A percentile compares a stretch with the other conserved stretches of the same genome.
Conservation (phyloP, 2,329 filamentous ascomycete genomes). For the Thielaviopsis musarum region DNA sequence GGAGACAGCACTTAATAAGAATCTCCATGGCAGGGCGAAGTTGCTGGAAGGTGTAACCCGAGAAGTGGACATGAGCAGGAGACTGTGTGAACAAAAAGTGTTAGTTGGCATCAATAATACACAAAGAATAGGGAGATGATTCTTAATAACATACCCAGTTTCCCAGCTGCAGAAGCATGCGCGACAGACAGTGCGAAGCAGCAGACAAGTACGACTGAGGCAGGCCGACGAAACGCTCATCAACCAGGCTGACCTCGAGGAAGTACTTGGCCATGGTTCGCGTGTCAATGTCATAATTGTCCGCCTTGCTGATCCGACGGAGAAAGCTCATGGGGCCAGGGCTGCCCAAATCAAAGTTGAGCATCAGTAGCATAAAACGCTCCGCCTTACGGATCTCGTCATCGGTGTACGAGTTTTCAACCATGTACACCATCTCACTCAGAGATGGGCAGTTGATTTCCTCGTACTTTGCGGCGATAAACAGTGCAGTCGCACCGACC, state of each 20-base stretch:
- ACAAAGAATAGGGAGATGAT: neutral
- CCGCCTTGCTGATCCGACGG: slow-evolving; percentile 90
- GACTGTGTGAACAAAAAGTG: slow-evolving; percentile 34
- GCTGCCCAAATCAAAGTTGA: slow-evolving; percentile 90
- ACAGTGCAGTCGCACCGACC: slow-evolving; percentile 87
- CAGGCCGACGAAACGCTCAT: slow-evolving; percentile 86
- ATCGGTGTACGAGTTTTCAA: slow-evolving; percentile 72
- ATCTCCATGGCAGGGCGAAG: slow-evolving; percentile 59
- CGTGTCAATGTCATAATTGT: slow-evolving; percentile 93
- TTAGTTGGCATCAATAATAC: neutral
- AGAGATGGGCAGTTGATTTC: slow-evolving; percentile 97
- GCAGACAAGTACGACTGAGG: slow-evolving; percentile 83
- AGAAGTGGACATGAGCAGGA: slow-evolving; percentile 75
- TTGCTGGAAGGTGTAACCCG: slow-evolving; percentile 78
- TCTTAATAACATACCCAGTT: slow-evolving; percentile 63
- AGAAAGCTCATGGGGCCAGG: slow-evolving; percentile 99
- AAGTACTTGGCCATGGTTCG: slow-evolving; percentile 96
- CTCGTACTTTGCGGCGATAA: slow-evolving; percentile 94
- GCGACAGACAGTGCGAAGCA: slow-evolving; percentile 79
- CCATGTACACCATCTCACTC: slow-evolving; percentile 95
- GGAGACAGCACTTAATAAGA: slow-evolving; percentile 76
- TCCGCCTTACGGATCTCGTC: slow-evolving; percentile 96
- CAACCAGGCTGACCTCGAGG: slow-evolving; percentile 91
- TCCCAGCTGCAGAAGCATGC: slow-evolving; percentile 78
- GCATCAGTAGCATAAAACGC: slow-evolving; percentile 93